A percentile compares a stretch with the other conserved stretches of the same genome.
Conservation (phyloP, 331 rosid genomes). For the Arachis monticola region DNA sequence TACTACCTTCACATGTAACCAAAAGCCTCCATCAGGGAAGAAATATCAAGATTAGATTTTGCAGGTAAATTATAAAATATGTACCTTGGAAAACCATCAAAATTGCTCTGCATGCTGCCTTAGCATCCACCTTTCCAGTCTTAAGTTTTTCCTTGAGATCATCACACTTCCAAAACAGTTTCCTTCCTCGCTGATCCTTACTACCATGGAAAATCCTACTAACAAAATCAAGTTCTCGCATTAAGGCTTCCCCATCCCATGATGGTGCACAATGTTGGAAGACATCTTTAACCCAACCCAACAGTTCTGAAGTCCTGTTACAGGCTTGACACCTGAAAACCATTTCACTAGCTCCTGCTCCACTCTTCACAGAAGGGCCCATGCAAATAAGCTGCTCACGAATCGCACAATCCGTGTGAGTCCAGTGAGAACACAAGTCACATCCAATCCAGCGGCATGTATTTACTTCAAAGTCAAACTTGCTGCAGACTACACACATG, state of each 20-base stretch:
- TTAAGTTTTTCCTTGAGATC: conserved; percentile 83
- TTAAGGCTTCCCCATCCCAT: conserved; percentile 89
- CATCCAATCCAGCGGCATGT: conserved; percentile 99
- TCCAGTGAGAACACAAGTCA: conserved; percentile 98
- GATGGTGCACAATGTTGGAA: conserved; percentile 96
- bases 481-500: conserved; percentile 97
- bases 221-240: conserved; percentile 94
- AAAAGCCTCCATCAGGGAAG: conserved; percentile 13
- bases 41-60: conserved; percentile 20
- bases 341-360: conserved; percentile 87
- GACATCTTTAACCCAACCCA: conserved; percentile 99
- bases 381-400: conserved; percentile 81
- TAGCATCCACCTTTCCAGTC: conserved; percentile 65
- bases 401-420: conserved; percentile 98
- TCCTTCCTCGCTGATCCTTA: conserved; percentile 84
- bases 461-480: conserved; percentile 98
- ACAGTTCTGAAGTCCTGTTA: conserved; percentile 91
- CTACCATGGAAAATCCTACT: conserved; percentile 91
- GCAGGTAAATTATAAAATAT: conserved; percentile 22
- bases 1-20: neutral
- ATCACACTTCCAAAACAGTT: conserved; percentile 79
- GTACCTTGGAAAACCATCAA: conserved; percentile 91
- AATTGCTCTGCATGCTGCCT: conserved; percentile 81
- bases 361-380: conserved; percentile 83
- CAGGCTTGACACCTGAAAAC: conserved; percentile 97